Evolutionary conservation across 1,284 basidiomycete genomes (phyloP), one percentile per base, ranked within the genome.

Genomic region (Rhodotorula sp.): DNA sequence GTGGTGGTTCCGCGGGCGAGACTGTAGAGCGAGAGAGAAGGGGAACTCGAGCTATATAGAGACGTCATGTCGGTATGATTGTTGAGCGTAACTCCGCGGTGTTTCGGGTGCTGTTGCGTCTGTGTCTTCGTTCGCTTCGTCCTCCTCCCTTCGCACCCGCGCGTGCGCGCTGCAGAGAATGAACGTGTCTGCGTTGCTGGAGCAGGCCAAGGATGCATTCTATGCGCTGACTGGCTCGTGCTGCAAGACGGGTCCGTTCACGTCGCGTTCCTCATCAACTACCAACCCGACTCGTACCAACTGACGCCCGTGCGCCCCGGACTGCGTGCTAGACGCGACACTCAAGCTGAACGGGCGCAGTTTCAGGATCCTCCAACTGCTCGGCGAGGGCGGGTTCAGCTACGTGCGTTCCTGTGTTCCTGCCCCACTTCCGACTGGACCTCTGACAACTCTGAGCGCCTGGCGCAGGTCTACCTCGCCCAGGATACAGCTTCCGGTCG

Each of bases 351-450:
- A 96, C 78, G 94, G 94, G 43, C 86, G 94, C 78, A 91, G 90
- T 62, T 97, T 93, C 84, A 90, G 91, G 78, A 91, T 97, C 62
- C 83, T 94, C 64, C 91, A 90, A 76, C 88, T 96, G 21, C 87
- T 97, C 6, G 94, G 94, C 58, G 94, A 97, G 83, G 94, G 94
- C 56, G 94, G 92, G 3, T 97, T 97, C 85, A 93, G 91, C 21
- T 97, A 95, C 80, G 94, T 97, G 26, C 59, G 74, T n/a, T n/a
- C n/a, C n/a, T n/a, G n/a, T n/a, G 18, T 49, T n/a, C 23, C 6
- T 5, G 49, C 18, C 3, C n/a, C 34, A 21, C 3, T 31, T 67
- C 62, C 5, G 0, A 10, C 8, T 3, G 1, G 5, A 8, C 8
- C 0, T 1, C 15, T 94, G 94, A 15, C 21, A 31, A 2, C 58